Evolutionary conservation across 257 asterid species (phyloP), one percentile per base, ranked within the genome.

Genomic region (Jacaranda mimosifolia): DNA sequence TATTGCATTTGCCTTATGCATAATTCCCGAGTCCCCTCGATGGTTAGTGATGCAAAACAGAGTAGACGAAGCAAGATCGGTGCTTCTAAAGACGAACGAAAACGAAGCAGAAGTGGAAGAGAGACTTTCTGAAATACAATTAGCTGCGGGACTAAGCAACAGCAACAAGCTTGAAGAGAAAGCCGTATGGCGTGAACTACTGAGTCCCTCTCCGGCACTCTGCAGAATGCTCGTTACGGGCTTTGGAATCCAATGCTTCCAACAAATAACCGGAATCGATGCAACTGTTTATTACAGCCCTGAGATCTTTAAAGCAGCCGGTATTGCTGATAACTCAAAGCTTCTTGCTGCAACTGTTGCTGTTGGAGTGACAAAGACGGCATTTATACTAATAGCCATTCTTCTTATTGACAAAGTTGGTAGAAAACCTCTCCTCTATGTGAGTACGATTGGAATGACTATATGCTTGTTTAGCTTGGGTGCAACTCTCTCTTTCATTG

Each of bases 251-350:
- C 98, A 92, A 51, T 87, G 91, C 80, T 94, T 91, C 81, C 99
- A 94, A 65, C 98, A 92, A 85, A 81, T 92, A 15, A 94, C 98
- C 0, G 99, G 99, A 3, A 94, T 92, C 9, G 99, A 94, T 73
- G 98, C 99, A 13, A 91, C 96, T 0, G 99, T 94, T 10, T 94
- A 94, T 71, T 94, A 94, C 77, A 94, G 99, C 66, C 99, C 99
- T 0, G 89, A 86, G 83, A 94, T 94, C 69, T 83, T 94, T 70
- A 78, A 81, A 82, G 82, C 96, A 0, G 97, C 99, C 4, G 99
- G 99, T 4, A 82, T 94, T 4, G 72, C 69, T 5, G 87, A 86
- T 3, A 88, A 92, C 26, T 75, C 97, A 0, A 90, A 87, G 70
- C 92, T 92, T 72, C 94, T 94, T 5, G 97, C 97, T 13, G 98